These are phyloP conservation scores for Craspedostauros australis DNA, from an alignment of 108 stramenopile species.

Conservation along the genomic window DNA sequence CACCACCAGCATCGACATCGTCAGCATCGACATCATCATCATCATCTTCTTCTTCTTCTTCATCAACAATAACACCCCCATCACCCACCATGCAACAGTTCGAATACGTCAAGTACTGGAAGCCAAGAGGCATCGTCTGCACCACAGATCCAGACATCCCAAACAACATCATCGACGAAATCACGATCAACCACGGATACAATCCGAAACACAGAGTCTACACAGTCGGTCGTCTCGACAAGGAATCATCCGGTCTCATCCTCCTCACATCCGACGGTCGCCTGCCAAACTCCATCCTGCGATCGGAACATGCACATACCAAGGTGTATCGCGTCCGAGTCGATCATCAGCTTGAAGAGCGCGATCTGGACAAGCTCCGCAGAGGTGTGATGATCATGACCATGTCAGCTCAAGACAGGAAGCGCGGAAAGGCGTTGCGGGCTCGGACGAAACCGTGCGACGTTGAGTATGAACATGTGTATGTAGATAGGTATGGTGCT, in stretches of 20 bases:
- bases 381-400: conserved; percentile 58
- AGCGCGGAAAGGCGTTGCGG: conserved; percentile 39
- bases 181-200: conserved; percentile 29
- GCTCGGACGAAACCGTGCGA: too few species aligned
- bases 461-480: too few species aligned
- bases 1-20: background rate
- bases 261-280: conserved; percentile 70
- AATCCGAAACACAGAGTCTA: conserved; percentile 50
- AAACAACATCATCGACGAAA: conserved; percentile 54
- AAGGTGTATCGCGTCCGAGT: conserved; percentile 59
- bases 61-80: too few species aligned
- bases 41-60: too few species aligned
- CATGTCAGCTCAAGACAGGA: conserved; percentile 46
- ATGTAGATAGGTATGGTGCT: too few species aligned
- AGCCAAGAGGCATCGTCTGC: conserved; percentile 68
- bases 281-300: conserved; percentile 58
- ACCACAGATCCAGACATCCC: conserved; percentile 58
- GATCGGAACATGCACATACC: conserved; percentile 41
- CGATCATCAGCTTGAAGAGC: conserved; percentile 28
- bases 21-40: too few species aligned
- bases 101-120: conserved; percentile 74
- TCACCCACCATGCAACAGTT: too few species aligned
- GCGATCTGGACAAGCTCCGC: conserved; percentile 33
- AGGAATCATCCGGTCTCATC: conserved; percentile 66
- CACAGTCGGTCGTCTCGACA: conserved; percentile 80